Evolutionary conservation across 495 filamentous ascomycete species (phyloP).

Genomic region (Penicillium silybi): DNA sequence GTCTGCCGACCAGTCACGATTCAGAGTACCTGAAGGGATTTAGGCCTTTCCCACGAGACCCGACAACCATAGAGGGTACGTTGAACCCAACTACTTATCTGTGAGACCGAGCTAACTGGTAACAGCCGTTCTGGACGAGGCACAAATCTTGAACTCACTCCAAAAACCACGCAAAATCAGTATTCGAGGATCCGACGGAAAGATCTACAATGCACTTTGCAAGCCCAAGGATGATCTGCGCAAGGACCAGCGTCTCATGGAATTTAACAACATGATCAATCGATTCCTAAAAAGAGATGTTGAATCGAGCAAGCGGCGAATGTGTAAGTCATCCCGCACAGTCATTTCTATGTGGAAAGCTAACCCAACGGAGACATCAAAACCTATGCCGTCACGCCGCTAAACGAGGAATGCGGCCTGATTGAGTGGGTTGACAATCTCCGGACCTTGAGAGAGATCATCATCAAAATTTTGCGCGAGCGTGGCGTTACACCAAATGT

Average conservation of each 20-base stretch:
- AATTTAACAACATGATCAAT: constrained; percentile 98
- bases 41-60: constrained; percentile 70
- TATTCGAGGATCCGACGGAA: constrained; percentile 83
- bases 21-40: constrained; percentile 65
- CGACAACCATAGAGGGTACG: constrained; percentile 55
- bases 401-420: constrained; percentile 96
- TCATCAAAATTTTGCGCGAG: constrained; percentile 71
- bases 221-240: constrained; percentile 98
- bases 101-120: constrained; percentile 36
- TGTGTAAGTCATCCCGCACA: constrained; percentile 45
- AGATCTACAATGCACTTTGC: constrained; percentile 81
- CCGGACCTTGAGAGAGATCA: constrained; percentile 87
- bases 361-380: constrained; percentile 65
- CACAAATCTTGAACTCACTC: constrained; percentile 83
- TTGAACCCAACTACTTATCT: constrained; percentile 14
- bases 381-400: constrained; percentile 91
- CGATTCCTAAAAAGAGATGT: constrained; percentile 85
- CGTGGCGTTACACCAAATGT: constrained; percentile 58
- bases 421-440: constrained; percentile 99
- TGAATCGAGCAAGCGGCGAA: constrained; percentile 77
- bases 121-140: constrained; percentile 71
- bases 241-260: constrained; percentile 97
- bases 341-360: neutral
- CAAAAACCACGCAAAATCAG: constrained; percentile 90
- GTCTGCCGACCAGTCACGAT: constrained; percentile 70